Evolutionary conservation across 495 filamentous ascomycete genomes (phyloP), one percentile per base, ranked within the genome.

Genomic region (Hypomontagnella submonticulosa): DNA sequence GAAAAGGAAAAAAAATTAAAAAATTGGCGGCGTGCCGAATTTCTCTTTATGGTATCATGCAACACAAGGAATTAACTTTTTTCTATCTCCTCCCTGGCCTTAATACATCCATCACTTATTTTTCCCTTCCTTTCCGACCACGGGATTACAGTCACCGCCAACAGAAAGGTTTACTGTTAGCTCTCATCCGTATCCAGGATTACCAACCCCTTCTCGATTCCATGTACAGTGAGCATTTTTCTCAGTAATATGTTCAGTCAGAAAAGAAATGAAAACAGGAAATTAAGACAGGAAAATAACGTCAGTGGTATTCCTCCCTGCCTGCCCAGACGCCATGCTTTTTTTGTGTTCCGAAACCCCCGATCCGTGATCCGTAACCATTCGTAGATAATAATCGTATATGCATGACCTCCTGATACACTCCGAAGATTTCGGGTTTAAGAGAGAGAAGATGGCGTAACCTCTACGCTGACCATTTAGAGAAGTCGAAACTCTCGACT

Each of bases 401-500:
- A 63, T 53, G 57, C 57, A 37, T 64, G 55, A 65, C 51, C 51
- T 27, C 52, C 37, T 18, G n/a, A 46, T 53, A 57, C 12, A 13
- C 1, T 41, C 46, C 44, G 30, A 4, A 27, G 19, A 13, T 30
- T 46, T 46, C 38, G 27, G 36, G 42, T 36, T 36, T 23, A 18
- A 44, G 7, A 52, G 7, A 52, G 7, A 18, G 13, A 16, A 38
- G 18, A 47, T 7, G 41, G n/a, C 32, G 23, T 37, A 16, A 11
- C 13, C 6, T 4, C 51, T 57, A 63, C 8, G 50, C 32, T 7
- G 66, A 69, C 86, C 86, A 89, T 69, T 82, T 80, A 0, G 86
- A 87, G 63, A 88, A 89, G 71, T 89, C 86, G 40, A 88, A 73
- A 58, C 78, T 80, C 7, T 85, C 81, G 19, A 85, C 75, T 37